Evolutionary conservation across 257 asterid species (phyloP).

Genomic region (Misopates orontium): DNA sequence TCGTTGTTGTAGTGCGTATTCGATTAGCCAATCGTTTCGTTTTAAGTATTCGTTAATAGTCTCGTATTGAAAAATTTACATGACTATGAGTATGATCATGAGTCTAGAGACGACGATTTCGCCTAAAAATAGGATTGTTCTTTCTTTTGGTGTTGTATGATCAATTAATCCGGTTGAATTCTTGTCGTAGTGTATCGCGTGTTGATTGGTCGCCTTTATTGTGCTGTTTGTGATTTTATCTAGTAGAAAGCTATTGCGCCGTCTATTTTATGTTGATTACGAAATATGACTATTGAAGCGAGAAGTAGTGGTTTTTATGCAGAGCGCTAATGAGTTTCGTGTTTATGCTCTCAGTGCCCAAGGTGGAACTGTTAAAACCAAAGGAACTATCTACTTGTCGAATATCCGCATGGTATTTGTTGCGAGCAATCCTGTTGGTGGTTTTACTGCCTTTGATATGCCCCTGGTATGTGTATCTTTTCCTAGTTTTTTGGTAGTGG

Average conservation of each 20-base stretch:
- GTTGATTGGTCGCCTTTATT: not conserved
- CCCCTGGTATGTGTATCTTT: slow-evolving; percentile 69
- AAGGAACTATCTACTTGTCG: slow-evolving; percentile 86
- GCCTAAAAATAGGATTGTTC: not conserved
- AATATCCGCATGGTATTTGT: slow-evolving; percentile 94
- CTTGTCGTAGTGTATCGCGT: slow-evolving; percentile 4
- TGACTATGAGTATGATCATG: too few relatives aligned
- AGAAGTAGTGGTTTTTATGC: slow-evolving; percentile 17
- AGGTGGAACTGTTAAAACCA: slow-evolving; percentile 75
- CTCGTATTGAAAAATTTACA: too few relatives aligned
- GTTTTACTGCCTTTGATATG: slow-evolving; percentile 74
- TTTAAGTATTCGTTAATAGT: not conserved
- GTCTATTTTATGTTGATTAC: not conserved
- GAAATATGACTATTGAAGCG: slow-evolving; percentile 5
- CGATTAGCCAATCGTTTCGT: too few relatives aligned
- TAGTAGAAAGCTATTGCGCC: not conserved
- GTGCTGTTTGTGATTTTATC: slow-evolving; percentile 7
- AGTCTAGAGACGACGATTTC: too few relatives aligned
- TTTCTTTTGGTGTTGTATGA: not conserved
- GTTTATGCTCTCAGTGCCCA: slow-evolving; percentile 45
- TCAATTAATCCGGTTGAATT: slow-evolving; percentile 1
- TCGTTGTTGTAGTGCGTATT: too few relatives aligned
- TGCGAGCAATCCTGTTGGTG: slow-evolving; percentile 70
- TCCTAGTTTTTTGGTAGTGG: slow-evolving; percentile 2
- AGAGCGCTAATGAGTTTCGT: not conserved